phyloP scores from a whole-genome alignment of 2,329 filamentous ascomycete genomes.

The Lecanoromycetidae sp. region DNA sequence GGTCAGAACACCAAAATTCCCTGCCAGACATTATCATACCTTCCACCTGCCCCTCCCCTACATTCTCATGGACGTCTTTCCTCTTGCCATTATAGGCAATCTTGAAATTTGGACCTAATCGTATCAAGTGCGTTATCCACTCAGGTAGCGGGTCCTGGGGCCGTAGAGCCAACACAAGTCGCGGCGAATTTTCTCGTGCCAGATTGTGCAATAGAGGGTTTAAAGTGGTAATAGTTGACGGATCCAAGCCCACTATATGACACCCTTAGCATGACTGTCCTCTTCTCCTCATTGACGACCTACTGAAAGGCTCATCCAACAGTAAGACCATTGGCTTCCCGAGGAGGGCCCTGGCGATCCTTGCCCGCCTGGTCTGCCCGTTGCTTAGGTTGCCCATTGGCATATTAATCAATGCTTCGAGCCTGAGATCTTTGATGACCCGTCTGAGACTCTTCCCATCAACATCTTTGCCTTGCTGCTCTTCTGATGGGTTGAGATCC shows the following conservation, averaged over 20 bases:
- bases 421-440: constrained; percentile 57
- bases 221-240: constrained; percentile 60
- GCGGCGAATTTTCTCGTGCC: constrained; percentile 53
- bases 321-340: constrained; percentile 67
- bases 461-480: constrained; percentile 38
- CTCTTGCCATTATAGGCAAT: constrained; percentile 56
- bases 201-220: constrained; percentile 59
- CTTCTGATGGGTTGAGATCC: constrained; percentile 61
- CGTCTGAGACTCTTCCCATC: constrained; percentile 43
- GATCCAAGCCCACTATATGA: constrained; percentile 69
- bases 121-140: constrained; percentile 79
- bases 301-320: constrained; percentile 81
- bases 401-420: constrained; percentile 59
- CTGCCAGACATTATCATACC: too few relatives aligned
- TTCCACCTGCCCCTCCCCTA: too few relatives aligned
- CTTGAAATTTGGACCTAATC: constrained; percentile 55
- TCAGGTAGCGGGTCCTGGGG: constrained; percentile 79
- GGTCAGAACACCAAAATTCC: too few relatives aligned
- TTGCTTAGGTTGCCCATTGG: constrained; percentile 87
- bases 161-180: constrained; percentile 63
- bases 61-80: constrained; percentile 44
- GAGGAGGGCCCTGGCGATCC: constrained; percentile 77
- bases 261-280: constrained; percentile 16
- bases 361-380: constrained; percentile 74
- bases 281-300: constrained; percentile 20